A percentile compares a stretch with the other conserved stretches of the same genome.
phyloP scores from a whole-genome alignment of 805 yeast genomes.

The Metschnikowia cubensis region DNA sequence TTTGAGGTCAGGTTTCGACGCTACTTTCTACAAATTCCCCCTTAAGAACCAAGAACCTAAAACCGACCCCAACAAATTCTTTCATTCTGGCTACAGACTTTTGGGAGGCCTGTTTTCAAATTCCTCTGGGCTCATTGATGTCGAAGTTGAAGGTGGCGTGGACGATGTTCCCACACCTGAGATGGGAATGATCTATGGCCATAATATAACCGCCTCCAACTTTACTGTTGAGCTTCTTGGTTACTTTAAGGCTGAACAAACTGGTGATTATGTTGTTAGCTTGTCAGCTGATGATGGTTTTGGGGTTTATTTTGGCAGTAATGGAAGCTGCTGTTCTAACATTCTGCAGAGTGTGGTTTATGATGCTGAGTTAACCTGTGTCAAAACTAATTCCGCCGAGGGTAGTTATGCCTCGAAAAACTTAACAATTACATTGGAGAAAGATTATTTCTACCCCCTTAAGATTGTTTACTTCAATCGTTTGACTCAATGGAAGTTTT shows the following conservation, averaged over 20 bases:
- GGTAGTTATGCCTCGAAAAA: not conserved
- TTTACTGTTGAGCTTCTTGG: not conserved
- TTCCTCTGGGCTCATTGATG: not conserved
- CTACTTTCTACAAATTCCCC: not conserved
- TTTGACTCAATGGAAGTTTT: not conserved
- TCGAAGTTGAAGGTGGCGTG: not conserved
- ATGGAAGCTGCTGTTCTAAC: conserved; percentile 3
- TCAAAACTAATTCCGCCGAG: not conserved
- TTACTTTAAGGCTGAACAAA: not conserved
- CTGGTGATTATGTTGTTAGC: conserved; percentile 4
- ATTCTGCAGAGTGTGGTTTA: conserved; percentile 4
- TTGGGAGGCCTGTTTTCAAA: not conserved
- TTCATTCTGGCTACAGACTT: not conserved
- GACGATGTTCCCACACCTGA: not conserved
- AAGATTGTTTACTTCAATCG: conserved; percentile 3
- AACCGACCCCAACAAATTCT: not conserved
- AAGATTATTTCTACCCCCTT: not conserved
- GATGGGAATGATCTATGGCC: not conserved
- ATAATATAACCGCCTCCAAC: not conserved
- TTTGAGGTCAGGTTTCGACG: not conserved
- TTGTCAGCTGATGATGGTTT: conserved; percentile 10
- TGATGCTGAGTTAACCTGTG: not conserved
- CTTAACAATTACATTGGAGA: not conserved
- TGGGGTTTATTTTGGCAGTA: conserved; percentile 6
- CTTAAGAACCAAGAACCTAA: not conserved